Base-by-base conservation (phyloP, 768 basidiomycete species). In the Suillus subalutaceus region DNA sequence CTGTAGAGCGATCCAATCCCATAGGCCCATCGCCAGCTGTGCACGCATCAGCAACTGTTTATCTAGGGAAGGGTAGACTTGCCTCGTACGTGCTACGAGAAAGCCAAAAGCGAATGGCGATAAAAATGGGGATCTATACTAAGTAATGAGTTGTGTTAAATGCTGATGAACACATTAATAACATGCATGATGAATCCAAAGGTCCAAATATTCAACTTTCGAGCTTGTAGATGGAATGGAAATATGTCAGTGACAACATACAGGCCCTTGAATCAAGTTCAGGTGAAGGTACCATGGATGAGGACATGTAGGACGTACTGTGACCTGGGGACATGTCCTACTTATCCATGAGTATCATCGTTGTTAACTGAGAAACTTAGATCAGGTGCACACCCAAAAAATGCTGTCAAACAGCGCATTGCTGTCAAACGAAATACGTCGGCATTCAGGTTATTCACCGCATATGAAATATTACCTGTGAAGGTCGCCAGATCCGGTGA, bases 221-320 rank as follows among this genome's bases (percentile, higher is more conserved):
- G 77, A 4, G 84, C 84, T 65, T 86, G 85, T 15, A 84, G 76
- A 64, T 86, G 85, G 73, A 86, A 86, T 4, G 85, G 85, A 69
- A 78, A 86, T 48, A 86, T 77, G 64, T 85, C 85, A 37, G 81
- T 82, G 67, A 85, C 78, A 43, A 83, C 72, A 66, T 79, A 83
- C 0, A 84, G 69, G 41, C 83, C 83, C 81, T 82, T 59, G 6
- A n/a, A 35, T 35, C 15, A 30, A 62, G 5, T 9, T 43, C 23
- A 40, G 3, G 38, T 38, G 35, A 26, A 7, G 10, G 6, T 35
- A 56, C 1, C n/a, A 23, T n/a, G 55, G 6, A 35, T 20, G 20
- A 56, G 7, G 10, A 16, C 37, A 46, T 13, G 7, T 61, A 12
- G 46, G 50, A 8, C 74, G 26, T 71, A 84, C 83, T 6, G 80